Base-by-base conservation (phyloP, 371 early-diverging fungal species). In the Saksenaea vasiformis region DNA sequence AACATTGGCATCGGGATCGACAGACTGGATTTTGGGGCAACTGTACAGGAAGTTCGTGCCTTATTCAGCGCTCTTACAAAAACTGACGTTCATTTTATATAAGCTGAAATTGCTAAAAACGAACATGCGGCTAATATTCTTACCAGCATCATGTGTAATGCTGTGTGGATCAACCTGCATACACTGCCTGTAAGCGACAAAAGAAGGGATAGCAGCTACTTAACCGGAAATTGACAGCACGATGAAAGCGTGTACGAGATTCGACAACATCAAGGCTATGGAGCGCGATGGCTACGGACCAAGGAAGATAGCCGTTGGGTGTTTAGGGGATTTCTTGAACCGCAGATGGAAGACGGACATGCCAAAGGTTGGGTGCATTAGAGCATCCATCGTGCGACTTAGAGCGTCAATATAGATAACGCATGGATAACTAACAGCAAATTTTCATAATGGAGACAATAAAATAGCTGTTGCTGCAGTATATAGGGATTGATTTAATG, bases 311-410 rank as follows among this genome's bases (percentile, higher is more conserved):
- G 41, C n/a, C 11, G 8, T 19, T 71, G 69, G 73, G 36, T 59
- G 15, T 79, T 79, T 66, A 68, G 79, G 24, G 79, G 79, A 3
- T 79, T 79, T 59, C 58, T 79, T 27, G 79, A 79, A 54, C 79
- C 79, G 41, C 79, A 71, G 38, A 76, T 73, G 74, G 64, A 67
- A 55, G 70, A 76, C 58, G 79, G 79, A 1, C 79, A 79, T 69
- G 17, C 58, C 14, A 62, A 61, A 38, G 70, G 71, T 36, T 79
- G 79, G 79, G 28, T 73, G n/a, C 79, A 79, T 65, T 79, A 62
- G 71, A 15, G 43, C 10, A 3, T 10, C 3, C 38, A n/a, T n/a
- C n/a, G n/a, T n/a, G n/a, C n/a, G n/a, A n/a, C n/a, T n/a, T n/a
- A n/a, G n/a, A n/a, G n/a, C n/a, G n/a, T n/a, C n/a, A n/a, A n/a